phyloP scores from a whole-genome alignment of 257 asterid genomes.

The Plantago major region DNA sequence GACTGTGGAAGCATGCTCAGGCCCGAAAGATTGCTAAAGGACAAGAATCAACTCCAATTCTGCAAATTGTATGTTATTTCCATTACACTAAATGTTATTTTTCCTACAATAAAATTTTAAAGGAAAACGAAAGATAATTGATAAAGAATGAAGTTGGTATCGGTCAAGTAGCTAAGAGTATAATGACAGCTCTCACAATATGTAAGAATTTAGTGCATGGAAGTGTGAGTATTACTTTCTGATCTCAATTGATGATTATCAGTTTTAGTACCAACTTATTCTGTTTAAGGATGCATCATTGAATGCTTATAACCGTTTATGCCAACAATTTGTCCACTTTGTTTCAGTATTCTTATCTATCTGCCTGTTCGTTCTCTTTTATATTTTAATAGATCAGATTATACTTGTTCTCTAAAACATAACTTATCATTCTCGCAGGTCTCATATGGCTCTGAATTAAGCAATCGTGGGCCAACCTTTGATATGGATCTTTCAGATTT shows the following conservation, averaged over 20 bases:
- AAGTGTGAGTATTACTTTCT: no score
- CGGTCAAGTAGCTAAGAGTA: no score
- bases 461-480: conserved; percentile 99
- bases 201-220: no score
- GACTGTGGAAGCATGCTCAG: conserved; percentile 97
- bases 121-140: background rate
- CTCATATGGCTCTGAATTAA: conserved; percentile 92
- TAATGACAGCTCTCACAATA: no score
- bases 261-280: no score
- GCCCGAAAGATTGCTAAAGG: conserved; percentile 86
- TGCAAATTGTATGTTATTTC: conserved; percentile 69
- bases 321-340: no score
- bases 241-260: no score
- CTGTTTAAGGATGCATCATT: no score
- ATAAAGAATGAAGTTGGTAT: background rate
- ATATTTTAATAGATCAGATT: no score
- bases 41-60: conserved; percentile 68
- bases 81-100: conserved; percentile 1
- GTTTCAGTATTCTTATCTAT: no score
- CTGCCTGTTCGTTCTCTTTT: no score
- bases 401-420: background rate
- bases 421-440: conserved; percentile 45
- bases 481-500: conserved; percentile 97
- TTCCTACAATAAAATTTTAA: background rate
- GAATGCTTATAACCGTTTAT: no score